Evolutionary conservation across 805 yeast genomes (phyloP).

Genomic region (Komagataella phaffii): DNA sequence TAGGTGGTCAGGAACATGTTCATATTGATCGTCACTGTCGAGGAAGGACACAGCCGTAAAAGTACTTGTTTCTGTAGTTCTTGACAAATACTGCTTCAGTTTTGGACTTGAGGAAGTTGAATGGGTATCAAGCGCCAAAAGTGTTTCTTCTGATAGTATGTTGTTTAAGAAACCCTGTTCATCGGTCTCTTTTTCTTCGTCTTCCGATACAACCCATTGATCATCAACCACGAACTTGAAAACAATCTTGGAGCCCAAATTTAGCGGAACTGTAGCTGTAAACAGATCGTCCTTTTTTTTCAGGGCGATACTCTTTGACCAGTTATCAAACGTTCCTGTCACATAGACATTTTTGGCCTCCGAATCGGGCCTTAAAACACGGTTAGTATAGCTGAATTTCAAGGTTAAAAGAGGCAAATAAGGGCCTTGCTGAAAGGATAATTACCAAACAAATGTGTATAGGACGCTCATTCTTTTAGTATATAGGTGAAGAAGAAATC

Average conservation of each 20-base stretch:
- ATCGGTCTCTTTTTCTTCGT: constrained; percentile 26
- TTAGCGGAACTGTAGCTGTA: constrained; percentile 27
- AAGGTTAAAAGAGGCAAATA: background rate
- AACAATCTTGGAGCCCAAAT: background rate
- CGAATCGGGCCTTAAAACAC: background rate
- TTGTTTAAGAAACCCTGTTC: constrained; percentile 37
- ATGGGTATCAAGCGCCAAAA: background rate
- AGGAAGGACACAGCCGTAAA: background rate
- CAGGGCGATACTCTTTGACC: constrained; percentile 33
- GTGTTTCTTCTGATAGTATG: constrained; percentile 15
- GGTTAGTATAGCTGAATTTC: background rate
- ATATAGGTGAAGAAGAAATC: background rate
- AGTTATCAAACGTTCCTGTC: constrained; percentile 47
- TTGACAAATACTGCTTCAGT: background rate
- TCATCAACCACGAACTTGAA: constrained; percentile 40
- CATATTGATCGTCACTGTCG: background rate
- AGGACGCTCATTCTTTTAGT: constrained; percentile 1
- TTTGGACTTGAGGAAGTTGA: background rate
- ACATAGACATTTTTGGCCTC: constrained; percentile 26
- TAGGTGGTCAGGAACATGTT: background rate
- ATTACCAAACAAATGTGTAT: constrained; percentile 9
- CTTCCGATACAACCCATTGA: constrained; percentile 30
- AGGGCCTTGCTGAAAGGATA: background rate
- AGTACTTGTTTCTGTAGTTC: background rate
- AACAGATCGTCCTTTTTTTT: constrained; percentile 27